Base-by-base conservation (phyloP, 2,329 filamentous ascomycete genomes). In the Teratosphaeria gauchensis region DNA sequence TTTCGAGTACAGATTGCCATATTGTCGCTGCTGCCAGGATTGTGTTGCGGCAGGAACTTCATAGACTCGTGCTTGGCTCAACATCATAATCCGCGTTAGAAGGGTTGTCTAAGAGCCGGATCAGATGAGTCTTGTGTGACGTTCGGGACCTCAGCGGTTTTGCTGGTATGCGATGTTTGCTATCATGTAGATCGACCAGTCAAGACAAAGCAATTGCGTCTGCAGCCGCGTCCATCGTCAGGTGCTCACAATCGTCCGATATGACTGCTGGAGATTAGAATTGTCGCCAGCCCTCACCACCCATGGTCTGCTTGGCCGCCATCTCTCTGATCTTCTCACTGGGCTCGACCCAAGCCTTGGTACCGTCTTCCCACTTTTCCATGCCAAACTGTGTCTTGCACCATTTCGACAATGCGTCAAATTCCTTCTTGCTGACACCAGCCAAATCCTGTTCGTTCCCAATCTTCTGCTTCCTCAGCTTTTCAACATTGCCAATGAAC, bases 371-470 rank as follows among this genome's bases (percentile, higher is more conserved):
- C 65, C 73, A 70, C 63, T 64, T 68, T 3, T 63, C 69, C 16
- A 69, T 72, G 21, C 79, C 78, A 69, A 80, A 81, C 59, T 75
- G 78, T 28, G 65, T 53, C 59, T 66, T 68, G 67, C 77, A 80
- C 68, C 74, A 80, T 33, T 73, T 69, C 42, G 79, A 58, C 33
- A 80, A 66, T 7, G 61, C 65, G 46, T 71, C 68, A 31, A 80
- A 66, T 65, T 81, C 79, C 21, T 66, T 65, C 56, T 62, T 60
- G 64, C 72, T 74, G 56, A 70, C 66, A 57, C 61, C 60, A 56
- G 74, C 72, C 42, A 78, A 62, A 21, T 58, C 65, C 42, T 67
- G 61, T 56, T 65, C 66, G 60, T 72, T 63, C 30, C 68, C 65
- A 14, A 62, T 55, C 21, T 63, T 67, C 51, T 65, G 65, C 62